Evolutionary conservation across 805 yeast species (phyloP).

Genomic region (Candida maesae): DNA sequence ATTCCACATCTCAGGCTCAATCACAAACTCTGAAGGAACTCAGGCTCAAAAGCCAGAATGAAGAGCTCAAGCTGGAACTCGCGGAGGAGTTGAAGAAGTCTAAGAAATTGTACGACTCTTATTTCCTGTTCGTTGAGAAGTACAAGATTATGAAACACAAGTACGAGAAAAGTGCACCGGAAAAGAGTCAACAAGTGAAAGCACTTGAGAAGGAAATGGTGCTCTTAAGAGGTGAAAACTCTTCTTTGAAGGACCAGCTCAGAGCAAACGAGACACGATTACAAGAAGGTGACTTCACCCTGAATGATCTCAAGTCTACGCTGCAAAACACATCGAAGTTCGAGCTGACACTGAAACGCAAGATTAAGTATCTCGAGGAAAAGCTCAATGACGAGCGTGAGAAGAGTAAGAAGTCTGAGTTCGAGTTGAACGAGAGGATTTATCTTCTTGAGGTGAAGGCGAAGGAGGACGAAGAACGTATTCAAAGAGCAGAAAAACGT

Average conservation of each 20-base stretch:
- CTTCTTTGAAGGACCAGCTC: slow-evolving; percentile 16
- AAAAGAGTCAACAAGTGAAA: slow-evolving; percentile 1
- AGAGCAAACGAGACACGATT: slow-evolving; percentile 11
- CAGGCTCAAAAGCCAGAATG: slow-evolving; percentile 22
- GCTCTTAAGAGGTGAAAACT: slow-evolving; percentile 13
- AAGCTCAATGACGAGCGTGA: slow-evolving; percentile 23
- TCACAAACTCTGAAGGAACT: slow-evolving; percentile 4
- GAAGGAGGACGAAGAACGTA: slow-evolving; percentile 23
- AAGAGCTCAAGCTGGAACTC: slow-evolving; percentile 28
- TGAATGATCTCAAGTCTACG: slow-evolving; percentile 13
- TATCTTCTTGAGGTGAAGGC: slow-evolving; percentile 24
- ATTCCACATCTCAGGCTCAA: not conserved
- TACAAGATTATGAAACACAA: slow-evolving; percentile 25
- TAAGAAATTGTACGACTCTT: slow-evolving; percentile 33
- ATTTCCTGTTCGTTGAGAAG: slow-evolving; percentile 29
- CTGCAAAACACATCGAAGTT: slow-evolving; percentile 13
- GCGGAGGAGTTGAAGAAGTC: slow-evolving; percentile 32
- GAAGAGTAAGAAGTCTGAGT: slow-evolving; percentile 28
- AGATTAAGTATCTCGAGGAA: slow-evolving; percentile 25
- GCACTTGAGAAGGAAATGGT: slow-evolving; percentile 17
- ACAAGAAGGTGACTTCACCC: slow-evolving; percentile 14
- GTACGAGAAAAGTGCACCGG: slow-evolving; percentile 3
- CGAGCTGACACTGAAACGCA: slow-evolving; percentile 19
- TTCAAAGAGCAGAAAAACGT: slow-evolving; percentile 23
- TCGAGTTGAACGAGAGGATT: slow-evolving; percentile 26